Conservation (phyloP, 148 eudicot genomes). For the Rheum nobile region DNA sequence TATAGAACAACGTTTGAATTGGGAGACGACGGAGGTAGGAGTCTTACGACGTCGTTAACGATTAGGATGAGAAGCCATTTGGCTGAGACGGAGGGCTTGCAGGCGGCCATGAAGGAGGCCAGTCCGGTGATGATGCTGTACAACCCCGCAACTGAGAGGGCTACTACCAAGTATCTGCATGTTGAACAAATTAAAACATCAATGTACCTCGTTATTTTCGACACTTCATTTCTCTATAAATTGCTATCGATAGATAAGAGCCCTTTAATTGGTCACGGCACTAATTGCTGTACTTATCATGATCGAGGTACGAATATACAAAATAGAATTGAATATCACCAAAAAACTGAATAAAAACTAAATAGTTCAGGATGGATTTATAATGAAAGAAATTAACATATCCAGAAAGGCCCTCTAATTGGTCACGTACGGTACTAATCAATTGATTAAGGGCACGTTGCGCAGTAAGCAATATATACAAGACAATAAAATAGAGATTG, state of each 20-base stretch:
- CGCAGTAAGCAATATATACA: no score
- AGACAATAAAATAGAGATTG: no score
- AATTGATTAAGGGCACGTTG: no score
- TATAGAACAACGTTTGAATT: no score
- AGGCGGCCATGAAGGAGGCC: slow-evolving; percentile 24
- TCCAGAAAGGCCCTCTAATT: no score
- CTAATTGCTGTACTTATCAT: no score
- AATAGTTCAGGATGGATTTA: not conserved
- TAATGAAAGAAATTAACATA: not conserved
- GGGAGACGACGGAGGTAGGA: no score
- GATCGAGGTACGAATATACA: no score
- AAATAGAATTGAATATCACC: not conserved
- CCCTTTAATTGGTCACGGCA: no score
- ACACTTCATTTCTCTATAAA: no score
- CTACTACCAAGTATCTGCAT: slow-evolving; percentile 61
- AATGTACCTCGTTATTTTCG: not conserved
- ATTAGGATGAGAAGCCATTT: slow-evolving; percentile 29
- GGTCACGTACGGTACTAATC: no score
- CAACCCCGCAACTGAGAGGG: slow-evolving; percentile 47
- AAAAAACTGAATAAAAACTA: not conserved
- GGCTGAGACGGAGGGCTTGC: slow-evolving; percentile 23
- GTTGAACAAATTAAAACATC: not conserved
- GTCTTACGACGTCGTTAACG: slow-evolving; percentile 34
- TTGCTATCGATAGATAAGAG: no score
- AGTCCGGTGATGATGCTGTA: slow-evolving; percentile 43